phyloP scores from a whole-genome alignment of 768 basidiomycete genomes.

The Sarcomyxa edulis region DNA sequence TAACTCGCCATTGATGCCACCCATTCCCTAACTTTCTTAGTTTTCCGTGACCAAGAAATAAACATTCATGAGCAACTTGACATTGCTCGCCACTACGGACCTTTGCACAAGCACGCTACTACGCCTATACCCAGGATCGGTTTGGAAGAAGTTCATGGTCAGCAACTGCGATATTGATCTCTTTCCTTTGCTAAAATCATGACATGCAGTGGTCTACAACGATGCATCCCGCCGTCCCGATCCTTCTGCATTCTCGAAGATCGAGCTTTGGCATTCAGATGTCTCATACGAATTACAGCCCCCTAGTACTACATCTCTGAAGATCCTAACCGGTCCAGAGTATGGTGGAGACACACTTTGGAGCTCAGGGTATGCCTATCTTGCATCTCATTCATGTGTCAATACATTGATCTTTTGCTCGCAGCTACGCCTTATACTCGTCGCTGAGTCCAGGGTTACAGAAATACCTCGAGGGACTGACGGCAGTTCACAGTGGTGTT shows the following conservation, averaged over 20 bases:
- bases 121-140: constrained; percentile 73
- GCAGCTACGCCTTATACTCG: constrained; percentile 78
- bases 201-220: constrained; percentile 58
- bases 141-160: constrained; percentile 72
- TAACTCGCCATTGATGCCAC: not conserved
- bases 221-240: constrained; percentile 61
- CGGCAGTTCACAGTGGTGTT: constrained; percentile 71
- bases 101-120: constrained; percentile 78
- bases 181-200: constrained; percentile 5
- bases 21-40: too few species aligned
- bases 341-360: constrained; percentile 78
- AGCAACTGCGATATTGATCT: constrained; percentile 12
- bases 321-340: constrained; percentile 65
- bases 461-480: constrained; percentile 68
- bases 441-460: constrained; percentile 73
- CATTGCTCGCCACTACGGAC: constrained; percentile 68
- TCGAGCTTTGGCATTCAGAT: constrained; percentile 82
- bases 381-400: not conserved
- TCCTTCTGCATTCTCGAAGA: constrained; percentile 57
- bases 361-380: constrained; percentile 59
- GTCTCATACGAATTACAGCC: constrained; percentile 80
- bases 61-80: constrained; percentile 64
- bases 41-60: constrained; percentile 73
- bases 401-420: not conserved
- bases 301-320: constrained; percentile 75